These are phyloP conservation scores for Hypoxylon perforatum DNA, from an alignment of 495 filamentous ascomycete genomes.

Conservation along the genomic window DNA sequence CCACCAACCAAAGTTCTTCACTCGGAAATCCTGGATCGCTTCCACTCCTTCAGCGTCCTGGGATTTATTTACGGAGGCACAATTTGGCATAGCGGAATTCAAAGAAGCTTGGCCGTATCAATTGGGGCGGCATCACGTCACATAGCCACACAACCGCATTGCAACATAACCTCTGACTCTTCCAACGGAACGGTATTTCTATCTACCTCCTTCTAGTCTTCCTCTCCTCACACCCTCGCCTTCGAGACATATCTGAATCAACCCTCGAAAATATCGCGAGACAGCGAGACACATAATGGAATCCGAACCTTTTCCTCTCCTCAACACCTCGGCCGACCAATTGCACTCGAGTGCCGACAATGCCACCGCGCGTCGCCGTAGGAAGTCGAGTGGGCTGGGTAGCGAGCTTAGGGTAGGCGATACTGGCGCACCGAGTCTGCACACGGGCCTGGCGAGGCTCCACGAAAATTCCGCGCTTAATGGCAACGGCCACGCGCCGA, in stretches of 20 bases:
- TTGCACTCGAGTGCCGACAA: constrained; percentile 47
- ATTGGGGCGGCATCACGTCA: constrained; percentile 12
- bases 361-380: constrained; percentile 53
- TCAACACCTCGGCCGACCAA: constrained; percentile 55
- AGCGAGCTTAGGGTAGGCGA: constrained; percentile 58
- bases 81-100: constrained; percentile 15
- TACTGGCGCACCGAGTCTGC: constrained; percentile 59
- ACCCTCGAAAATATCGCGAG: constrained; percentile 15
- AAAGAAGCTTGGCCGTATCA: neutral
- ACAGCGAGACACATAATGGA: too few species aligned
- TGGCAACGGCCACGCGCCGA: constrained; percentile 4
- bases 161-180: constrained; percentile 2
- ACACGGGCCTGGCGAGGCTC: constrained; percentile 54
- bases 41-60: constrained; percentile 50
- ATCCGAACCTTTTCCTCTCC: constrained; percentile 59
- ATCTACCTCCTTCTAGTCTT: neutral
- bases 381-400: constrained; percentile 61
- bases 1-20: neutral
- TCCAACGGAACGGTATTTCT: constrained; percentile 6
- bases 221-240: neutral
- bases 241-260: constrained; percentile 5
- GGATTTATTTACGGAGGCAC: constrained; percentile 18
- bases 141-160: too few species aligned
- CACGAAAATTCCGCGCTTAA: constrained; percentile 22
- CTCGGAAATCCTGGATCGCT: constrained; percentile 31